Evolutionary conservation across 306 rosid genomes (phyloP).

Genomic region (Cicer pinnatifidum): DNA sequence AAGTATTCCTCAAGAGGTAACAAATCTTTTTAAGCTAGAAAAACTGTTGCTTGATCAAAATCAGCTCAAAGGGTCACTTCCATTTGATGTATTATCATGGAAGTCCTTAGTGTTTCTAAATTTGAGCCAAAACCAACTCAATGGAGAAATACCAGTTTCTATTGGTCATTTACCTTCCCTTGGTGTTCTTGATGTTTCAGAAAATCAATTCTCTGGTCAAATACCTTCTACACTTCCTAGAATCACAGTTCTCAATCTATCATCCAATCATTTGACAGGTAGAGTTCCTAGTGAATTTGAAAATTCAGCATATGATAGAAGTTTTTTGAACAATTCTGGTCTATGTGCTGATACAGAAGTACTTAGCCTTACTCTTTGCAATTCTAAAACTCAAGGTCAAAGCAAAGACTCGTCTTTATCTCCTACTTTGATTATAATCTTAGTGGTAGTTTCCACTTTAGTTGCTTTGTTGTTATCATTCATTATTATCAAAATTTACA

Average conservation of each 20-base stretch:
- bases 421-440: constrained; percentile 56
- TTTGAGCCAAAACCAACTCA: constrained; percentile 56
- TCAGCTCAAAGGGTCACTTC: constrained; percentile 56
- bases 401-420: constrained; percentile 53
- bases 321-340: constrained; percentile 75
- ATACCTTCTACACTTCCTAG: constrained; percentile 53
- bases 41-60: constrained; percentile 59
- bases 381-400: constrained; percentile 30
- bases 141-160: constrained; percentile 55
- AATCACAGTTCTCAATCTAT: constrained; percentile 47
- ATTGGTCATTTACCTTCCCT: constrained; percentile 56
- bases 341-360: constrained; percentile 56
- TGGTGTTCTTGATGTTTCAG: constrained; percentile 62
- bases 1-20: constrained; percentile 61
- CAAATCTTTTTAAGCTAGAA: constrained; percentile 46
- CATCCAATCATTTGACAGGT: constrained; percentile 61
- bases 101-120: constrained; percentile 47
- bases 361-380: constrained; percentile 52
- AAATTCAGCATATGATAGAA: constrained; percentile 46
- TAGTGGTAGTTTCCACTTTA: constrained; percentile 23
- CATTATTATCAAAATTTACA: constrained; percentile 40
- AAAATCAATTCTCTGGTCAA: constrained; percentile 66
- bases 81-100: constrained; percentile 57
- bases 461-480: constrained; percentile 34
- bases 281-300: constrained; percentile 57